Base-by-base conservation (phyloP, 108 stramenopile species). In the Stephanodiscus triporus region DNA sequence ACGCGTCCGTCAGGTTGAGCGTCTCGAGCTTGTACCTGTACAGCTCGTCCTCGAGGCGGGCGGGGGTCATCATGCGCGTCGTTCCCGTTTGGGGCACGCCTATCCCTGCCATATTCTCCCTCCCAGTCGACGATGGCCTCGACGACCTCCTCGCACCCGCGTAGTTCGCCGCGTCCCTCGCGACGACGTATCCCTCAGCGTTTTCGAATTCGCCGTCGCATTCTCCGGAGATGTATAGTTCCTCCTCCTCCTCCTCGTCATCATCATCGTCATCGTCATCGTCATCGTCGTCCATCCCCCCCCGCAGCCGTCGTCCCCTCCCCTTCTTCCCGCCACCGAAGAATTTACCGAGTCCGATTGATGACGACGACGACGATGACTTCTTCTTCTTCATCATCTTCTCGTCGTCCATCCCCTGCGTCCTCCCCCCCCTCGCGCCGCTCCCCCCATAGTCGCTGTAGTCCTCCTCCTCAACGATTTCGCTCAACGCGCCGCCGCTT, bases 21-120 rank as follows among this genome's bases (percentile, higher is more conserved):
- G 79, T 80, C 50, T 80, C 79, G 23, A 80, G 70, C 65, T 80
- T 80, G 72, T 80, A 80, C 11, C 68, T 50, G 38, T 80, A 80
- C 13, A 80, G 48, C 50, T 80, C 72, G 48, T 80, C 79, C 58
- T 80, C 79, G 22, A 80, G 56, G 60, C 73, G 79, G 49, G 61
- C 40, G 36, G 57, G 62, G 11, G 79, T 72, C 16, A 73, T 49
- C 29, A 34, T 62, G 22, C 2, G 34, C 22, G n/a, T 72, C 78
- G 6, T 61, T 65, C 38, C 48, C 42, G 66, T 68, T 68, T 10
- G 78, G 78, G n/a, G n/a, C 2, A 80, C 71, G 23, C 78, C 78
- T 5, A 80, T 80, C n/a, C 65, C 72, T 6, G n/a, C 70, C 22
- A 34, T 5, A 2, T 5, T 5, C 32, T 5, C 32, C 32, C 32